Base-by-base conservation (phyloP, 2,329 filamentous ascomycete species). In the Aureobasidium lini region DNA sequence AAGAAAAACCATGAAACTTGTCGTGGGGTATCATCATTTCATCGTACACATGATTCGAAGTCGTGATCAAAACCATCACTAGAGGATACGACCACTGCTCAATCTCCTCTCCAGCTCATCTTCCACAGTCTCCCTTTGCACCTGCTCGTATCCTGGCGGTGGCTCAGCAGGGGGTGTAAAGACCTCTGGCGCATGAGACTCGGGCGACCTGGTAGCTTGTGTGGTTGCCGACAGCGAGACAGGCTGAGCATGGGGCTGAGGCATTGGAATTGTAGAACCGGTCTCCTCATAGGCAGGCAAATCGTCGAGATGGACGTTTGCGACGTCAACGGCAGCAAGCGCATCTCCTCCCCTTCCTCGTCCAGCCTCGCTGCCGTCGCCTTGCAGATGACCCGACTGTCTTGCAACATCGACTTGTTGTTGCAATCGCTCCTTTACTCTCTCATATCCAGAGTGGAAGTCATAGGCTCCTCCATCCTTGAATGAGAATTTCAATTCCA, bases 391-490 rank as follows among this genome's bases (percentile, higher is more conserved):
- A 3, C 86, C 86, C 63, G 81, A 84, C 67, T 88, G 87, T 59
- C 86, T 76, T 34, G 86, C 86, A 61, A 88, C 81, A 59, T 94
- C 89, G 39, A 91, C 84, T 7, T 86, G 90, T 67, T 96, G 90
- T 64, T 87, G 82, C 59, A 96, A 76, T 6, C 90, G 83, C 69
- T 95, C 92, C 70, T 90, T 91, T 64, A 96, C 85, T 59, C 88
- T 81, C 67, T 95, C 90, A 69, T 92, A 96, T 56, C 84, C 84
- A 53, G 84, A 83, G 67, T 92, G 87, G 69, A 95, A 97, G 66
- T 96, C 91, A 71, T 88, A 94, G 61, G 92, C 92, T n/a, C 93
- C 93, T 44, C 93, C 93, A 63, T 97, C 92, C 70, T 91, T 92
- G 78, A 97, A 97, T 23, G 87, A 91, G 67, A 96, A 81, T 71